Base-by-base conservation (phyloP, 2,329 filamentous ascomycete genomes). In the Calonectria henricotiae region DNA sequence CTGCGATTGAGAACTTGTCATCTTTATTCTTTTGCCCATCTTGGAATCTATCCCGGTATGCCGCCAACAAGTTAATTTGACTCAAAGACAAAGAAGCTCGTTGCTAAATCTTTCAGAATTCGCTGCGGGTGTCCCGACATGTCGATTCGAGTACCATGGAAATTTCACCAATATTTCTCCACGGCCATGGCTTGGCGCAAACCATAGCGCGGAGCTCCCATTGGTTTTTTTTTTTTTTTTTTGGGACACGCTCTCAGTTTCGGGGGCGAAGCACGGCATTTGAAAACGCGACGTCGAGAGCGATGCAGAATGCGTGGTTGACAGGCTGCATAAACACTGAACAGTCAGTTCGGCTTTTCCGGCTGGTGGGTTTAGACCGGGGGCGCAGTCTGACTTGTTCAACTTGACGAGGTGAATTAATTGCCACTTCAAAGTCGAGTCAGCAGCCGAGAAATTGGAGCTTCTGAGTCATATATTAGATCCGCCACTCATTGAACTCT, bases 161-260 rank as follows among this genome's bases (percentile, higher is more conserved):
- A 58, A 58, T 25, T 58, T 58, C 8, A 58, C 30, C 51, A 58
- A 58, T 8, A 58, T 58, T 23, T 58, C 51, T 2, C 51, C 51
- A 17, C 51, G 39, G 32, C n/a, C 51, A 35, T 58, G 51, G 51
- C 32, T 58, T 25, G 51, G 51, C 1, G 51, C 51, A 27, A 39
- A 58, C 20, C 51, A 58, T 20, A 58, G 51, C 20, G 7, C 51
- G 23, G 51, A 58, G 51, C 51, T 58, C 17, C 51, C 51, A 3
- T 17, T 58, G 35, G 13, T 58, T 25, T 58, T 20, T 20, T 20
- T 20, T 20, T 20, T 20, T 20, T 20, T 20, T 20, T 20, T 20
- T 58, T 7, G 51, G 51, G 20, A 58, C 51, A 11, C 51, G 39
- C 32, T 39, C 51, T 8, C n/a, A 39, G 20, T 58, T 58, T 5